These are phyloP conservation scores for Saccharomyces jurei DNA, from an alignment of 805 yeast genomes.

Conservation along the genomic window DNA sequence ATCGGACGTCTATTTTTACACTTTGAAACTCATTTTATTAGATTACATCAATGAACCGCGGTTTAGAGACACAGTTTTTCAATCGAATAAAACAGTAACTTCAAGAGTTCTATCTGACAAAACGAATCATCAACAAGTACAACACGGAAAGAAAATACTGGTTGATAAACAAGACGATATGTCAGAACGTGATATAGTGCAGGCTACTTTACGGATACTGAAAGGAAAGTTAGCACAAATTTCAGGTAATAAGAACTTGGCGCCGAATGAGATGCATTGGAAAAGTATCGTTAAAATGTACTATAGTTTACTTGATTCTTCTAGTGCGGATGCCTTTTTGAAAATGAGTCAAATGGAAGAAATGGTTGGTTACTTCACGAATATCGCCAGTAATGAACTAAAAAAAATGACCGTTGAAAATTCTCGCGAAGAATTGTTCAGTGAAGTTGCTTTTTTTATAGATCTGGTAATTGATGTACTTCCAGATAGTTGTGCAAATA, in stretches of 20 bases:
- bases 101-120: neutral
- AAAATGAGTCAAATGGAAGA: conserved; percentile 34
- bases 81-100: neutral
- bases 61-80: conserved; percentile 32
- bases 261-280: conserved; percentile 38
- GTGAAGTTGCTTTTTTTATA: conserved; percentile 21
- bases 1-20: conserved; percentile 35
- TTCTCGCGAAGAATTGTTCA: conserved; percentile 18
- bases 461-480: conserved; percentile 15
- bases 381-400: conserved; percentile 45
- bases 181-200: neutral
- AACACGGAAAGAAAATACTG: neutral
- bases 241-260: neutral
- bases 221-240: conserved; percentile 18
- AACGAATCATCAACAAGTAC: neutral
- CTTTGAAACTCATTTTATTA: conserved; percentile 47
- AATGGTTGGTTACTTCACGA: conserved; percentile 44
- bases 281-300: conserved; percentile 56
- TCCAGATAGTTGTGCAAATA: conserved; percentile 7
- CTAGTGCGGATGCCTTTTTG: conserved; percentile 20
- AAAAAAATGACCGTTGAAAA: conserved; percentile 32
- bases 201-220: conserved; percentile 40
- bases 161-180: neutral
- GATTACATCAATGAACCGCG: conserved; percentile 61
- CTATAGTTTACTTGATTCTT: conserved; percentile 36